Conservation (phyloP, 1,139 yeast species). For the Yamadazyma epiphylla region DNA sequence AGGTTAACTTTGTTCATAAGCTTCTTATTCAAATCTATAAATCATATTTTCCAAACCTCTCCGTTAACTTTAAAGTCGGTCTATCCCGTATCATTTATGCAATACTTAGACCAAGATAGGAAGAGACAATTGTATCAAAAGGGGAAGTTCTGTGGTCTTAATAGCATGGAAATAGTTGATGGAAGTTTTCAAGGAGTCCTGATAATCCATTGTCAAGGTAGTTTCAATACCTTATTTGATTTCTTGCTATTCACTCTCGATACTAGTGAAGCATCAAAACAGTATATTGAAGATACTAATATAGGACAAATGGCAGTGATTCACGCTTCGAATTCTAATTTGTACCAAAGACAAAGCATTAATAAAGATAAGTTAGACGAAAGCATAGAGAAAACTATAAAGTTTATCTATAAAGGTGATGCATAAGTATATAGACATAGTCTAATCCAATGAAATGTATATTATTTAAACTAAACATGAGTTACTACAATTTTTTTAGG, state of each 20-base stretch:
- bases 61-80: slow-evolving; percentile 29
- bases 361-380: slow-evolving; percentile 14
- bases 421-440: no score
- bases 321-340: slow-evolving; percentile 24
- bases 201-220: slow-evolving; percentile 10
- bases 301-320: slow-evolving; percentile 18
- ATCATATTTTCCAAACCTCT: slow-evolving; percentile 18
- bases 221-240: slow-evolving; percentile 8
- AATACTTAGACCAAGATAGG: slow-evolving; percentile 10
- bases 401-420: slow-evolving; percentile 5
- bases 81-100: slow-evolving; percentile 12
- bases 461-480: slow-evolving; percentile 15
- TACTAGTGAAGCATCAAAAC: slow-evolving; percentile 4
- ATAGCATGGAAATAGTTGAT: slow-evolving; percentile 7
- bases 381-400: slow-evolving; percentile 13
- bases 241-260: slow-evolving; percentile 11
- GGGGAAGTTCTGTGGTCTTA: slow-evolving; percentile 19
- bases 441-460: no score
- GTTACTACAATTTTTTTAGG: slow-evolving; percentile 23
- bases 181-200: slow-evolving; percentile 6
- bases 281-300: slow-evolving; percentile 13
- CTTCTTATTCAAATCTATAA: slow-evolving; percentile 20
- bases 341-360: slow-evolving; percentile 19
- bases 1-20: slow-evolving; percentile 21
- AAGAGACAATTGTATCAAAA: slow-evolving; percentile 9